These are phyloP conservation scores for Vinca minor DNA, from an alignment of 257 asterid genomes.

Conservation along the genomic window DNA sequence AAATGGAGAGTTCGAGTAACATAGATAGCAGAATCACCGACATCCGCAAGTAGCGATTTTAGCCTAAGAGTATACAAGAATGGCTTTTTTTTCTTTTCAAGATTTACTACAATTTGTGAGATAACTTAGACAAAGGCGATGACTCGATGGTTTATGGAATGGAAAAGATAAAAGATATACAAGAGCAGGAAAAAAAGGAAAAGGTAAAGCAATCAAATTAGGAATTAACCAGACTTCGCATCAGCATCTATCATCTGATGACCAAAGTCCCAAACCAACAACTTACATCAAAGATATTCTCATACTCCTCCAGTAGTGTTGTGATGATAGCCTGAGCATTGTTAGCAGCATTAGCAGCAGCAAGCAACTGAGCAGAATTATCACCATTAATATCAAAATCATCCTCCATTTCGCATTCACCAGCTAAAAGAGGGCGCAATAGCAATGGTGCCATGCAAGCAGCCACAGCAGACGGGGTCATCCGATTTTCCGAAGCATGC, in stretches of 20 bases:
- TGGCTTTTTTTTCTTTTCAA: not conserved
- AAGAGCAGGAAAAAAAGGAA: not conserved
- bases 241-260: not conserved
- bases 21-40: no score
- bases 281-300: constrained; percentile 69
- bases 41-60: not conserved
- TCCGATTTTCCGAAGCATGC: constrained; percentile 69
- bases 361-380: constrained; percentile 84
- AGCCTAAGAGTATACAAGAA: not conserved
- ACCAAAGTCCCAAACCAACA: constrained; percentile 12
- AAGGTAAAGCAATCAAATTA: not conserved
- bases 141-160: not conserved
- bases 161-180: not conserved
- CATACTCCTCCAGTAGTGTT: constrained; percentile 77
- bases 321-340: constrained; percentile 79
- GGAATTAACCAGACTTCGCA: not conserved
- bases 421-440: constrained; percentile 86
- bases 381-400: constrained; percentile 68
- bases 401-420: constrained; percentile 86
- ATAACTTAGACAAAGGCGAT: not conserved
- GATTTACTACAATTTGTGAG: not conserved
- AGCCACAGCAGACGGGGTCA: constrained; percentile 87
- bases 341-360: constrained; percentile 94
- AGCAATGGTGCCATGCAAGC: constrained; percentile 99
- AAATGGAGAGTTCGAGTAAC: no score